A percentile compares a stretch with the other conserved stretches of the same genome.
These are phyloP conservation scores for Lepidium campestre DNA, from an alignment of 441 rosid genomes.

Conservation along the genomic window DNA sequence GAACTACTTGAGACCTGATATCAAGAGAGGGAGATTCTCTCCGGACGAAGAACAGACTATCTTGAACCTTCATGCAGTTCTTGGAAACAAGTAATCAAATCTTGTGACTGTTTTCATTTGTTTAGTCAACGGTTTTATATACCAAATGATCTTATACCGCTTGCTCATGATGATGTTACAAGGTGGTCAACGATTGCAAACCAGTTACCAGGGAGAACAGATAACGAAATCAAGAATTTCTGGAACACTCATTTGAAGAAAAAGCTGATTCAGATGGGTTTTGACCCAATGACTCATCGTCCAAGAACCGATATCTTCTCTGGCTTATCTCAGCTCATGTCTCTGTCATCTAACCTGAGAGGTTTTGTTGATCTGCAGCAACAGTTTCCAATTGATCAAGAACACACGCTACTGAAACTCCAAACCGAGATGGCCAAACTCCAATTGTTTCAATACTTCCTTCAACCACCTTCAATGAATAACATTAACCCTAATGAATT, in stretches of 20 bases:
- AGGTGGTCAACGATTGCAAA: conserved; percentile 69
- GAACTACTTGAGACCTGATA: conserved; percentile 61
- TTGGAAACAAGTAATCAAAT: conserved; percentile 60
- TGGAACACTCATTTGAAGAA: conserved; percentile 73
- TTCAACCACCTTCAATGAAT: conserved; percentile 42
- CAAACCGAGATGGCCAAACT: conserved; percentile 58
- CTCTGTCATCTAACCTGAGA: conserved; percentile 50
- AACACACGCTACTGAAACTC: conserved; percentile 25
- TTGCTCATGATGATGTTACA: neutral
- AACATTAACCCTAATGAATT: conserved; percentile 30
- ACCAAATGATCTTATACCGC: neutral
- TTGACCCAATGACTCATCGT: conserved; percentile 58
- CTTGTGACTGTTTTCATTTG: neutral
- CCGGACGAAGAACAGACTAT: conserved; percentile 58
- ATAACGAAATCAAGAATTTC: conserved; percentile 56
- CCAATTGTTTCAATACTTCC: conserved; percentile 53
- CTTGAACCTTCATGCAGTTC: conserved; percentile 56
- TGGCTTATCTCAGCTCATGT: conserved; percentile 56
- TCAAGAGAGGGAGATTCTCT: conserved; percentile 59
- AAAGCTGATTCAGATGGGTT: conserved; percentile 56
- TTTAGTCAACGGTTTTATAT: conserved; percentile 17
- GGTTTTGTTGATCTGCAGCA: conserved; percentile 42
- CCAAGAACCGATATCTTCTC: conserved; percentile 55
- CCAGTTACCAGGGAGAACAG: conserved; percentile 56
- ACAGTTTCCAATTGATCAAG: conserved; percentile 38